Evolutionary conservation across 2,329 filamentous ascomycete species (phyloP), one percentile per base, ranked within the genome.

Genomic region (Dactylellina cionopaga): DNA sequence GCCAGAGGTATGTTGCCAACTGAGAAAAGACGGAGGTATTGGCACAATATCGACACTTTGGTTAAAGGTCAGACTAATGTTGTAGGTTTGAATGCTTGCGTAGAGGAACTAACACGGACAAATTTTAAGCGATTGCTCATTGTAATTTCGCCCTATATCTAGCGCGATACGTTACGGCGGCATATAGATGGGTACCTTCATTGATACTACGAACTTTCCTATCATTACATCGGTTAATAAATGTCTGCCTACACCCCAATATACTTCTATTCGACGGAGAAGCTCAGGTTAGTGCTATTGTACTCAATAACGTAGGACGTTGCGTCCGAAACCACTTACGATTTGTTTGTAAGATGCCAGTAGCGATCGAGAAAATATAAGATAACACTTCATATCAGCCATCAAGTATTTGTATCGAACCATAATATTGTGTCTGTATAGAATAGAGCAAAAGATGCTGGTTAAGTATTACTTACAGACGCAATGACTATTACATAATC

Each of bases 81-180:
- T 55, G 33, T 55, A 55, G 11, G 51, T 55, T 41, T 55, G 51
- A 11, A 55, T 55, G 19, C 51, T 55, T 19, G 51, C 51, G 19
- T 55, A 55, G 2, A 55, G 33, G 29, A 55, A 55, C 51, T 55
- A 41, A 39, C 13, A 51, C 9, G 15, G 46, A n/a, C 15, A 29
- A 51, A 1, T 33, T 19, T 3, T 35, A 3, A 31, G 24, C n/a
- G 5, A 29, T 1, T 33, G 46, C 35, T 39, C 5, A 39, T 5
- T 39, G 3, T 4, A 39, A 39, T 39, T 39, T 39, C 35, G 5
- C 11, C 11, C 11, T 15, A 13, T 5, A 39, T 39, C 35, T 39
- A 39, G 35, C 35, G 35, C 35, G 5, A 39, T 39, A 39, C 35
- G 35, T 39, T 13, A 39, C 35, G 35, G 5, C 3, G 11, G 11